phyloP scores from a whole-genome alignment of 2,329 filamentous ascomycete genomes.

The Calonectria pseudoturangicola region DNA sequence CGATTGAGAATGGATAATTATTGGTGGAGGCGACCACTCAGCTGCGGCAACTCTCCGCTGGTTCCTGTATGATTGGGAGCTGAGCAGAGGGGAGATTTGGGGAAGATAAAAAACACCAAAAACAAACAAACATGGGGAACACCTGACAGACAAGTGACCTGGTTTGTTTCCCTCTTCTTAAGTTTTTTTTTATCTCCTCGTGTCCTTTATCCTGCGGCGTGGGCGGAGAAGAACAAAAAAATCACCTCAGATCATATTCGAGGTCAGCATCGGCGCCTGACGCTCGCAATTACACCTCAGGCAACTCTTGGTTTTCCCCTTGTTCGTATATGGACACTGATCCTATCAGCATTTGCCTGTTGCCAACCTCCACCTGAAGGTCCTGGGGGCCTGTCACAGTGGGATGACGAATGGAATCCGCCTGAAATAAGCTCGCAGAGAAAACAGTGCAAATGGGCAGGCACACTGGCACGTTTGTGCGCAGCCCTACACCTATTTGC shows the following conservation, averaged over 20 bases:
- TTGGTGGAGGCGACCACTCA: conserved; percentile 29
- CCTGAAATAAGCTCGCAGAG: conserved; percentile 51
- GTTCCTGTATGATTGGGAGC: background rate
- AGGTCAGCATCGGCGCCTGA: background rate
- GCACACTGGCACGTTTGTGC: conserved; percentile 45
- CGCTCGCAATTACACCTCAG: conserved; percentile 30
- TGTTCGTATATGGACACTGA: background rate
- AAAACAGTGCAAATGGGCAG: conserved; percentile 32
- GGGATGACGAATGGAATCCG: conserved; percentile 51
- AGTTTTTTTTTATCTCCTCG: background rate
- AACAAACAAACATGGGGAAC: conserved; percentile 1
- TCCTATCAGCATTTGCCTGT: conserved; percentile 34
- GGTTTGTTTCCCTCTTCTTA: too few species aligned
- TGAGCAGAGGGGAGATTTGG: background rate
- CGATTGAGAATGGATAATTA: conserved; percentile 39
- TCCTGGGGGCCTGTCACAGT: conserved; percentile 30
- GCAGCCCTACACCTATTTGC: background rate
- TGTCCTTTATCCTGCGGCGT: background rate
- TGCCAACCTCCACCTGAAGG: conserved; percentile 28
- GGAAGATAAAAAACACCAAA: background rate
- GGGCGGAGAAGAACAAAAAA: background rate
- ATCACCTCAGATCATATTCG: conserved; percentile 26
- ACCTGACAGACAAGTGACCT: conserved; percentile 6
- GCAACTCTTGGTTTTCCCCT: conserved; percentile 21
- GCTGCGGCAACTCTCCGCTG: conserved; percentile 32